A percentile compares a stretch with the other conserved stretches of the same genome.
These are phyloP conservation scores for Sechiopsis laciniata DNA, from an alignment of 306 rosid species.

Conservation along the genomic window DNA sequence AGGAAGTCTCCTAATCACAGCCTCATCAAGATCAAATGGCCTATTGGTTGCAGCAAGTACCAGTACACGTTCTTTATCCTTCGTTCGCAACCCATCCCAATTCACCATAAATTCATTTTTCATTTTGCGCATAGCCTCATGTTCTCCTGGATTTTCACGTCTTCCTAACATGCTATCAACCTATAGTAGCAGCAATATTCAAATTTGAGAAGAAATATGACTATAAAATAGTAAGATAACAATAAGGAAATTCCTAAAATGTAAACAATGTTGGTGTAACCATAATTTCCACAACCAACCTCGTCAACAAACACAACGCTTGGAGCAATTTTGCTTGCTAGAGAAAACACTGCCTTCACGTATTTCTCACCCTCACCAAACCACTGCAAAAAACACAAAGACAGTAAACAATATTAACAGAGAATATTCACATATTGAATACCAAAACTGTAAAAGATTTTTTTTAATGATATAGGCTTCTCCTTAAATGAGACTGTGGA, in stretches of 20 bases:
- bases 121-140: too few species aligned
- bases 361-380: conserved; percentile 28
- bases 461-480: too few species aligned
- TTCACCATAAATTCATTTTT: conserved; percentile 47
- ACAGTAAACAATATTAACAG: not conserved
- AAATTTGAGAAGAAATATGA: not conserved
- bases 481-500: too few species aligned
- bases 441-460: too few species aligned
- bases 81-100: conserved; percentile 97
- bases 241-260: too few species aligned
- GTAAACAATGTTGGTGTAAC: too few species aligned
- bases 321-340: conserved; percentile 94
- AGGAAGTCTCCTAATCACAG: conserved; percentile 95
- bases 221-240: not conserved
- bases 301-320: conserved; percentile 95
- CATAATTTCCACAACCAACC: conserved; percentile 39
- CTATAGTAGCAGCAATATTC: conserved; percentile 36
- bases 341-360: conserved; percentile 87
- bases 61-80: conserved; percentile 85
- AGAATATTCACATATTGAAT: not conserved
- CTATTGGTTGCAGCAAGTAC: conserved; percentile 97
- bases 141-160: conserved; percentile 95
- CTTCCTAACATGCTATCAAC: conserved; percentile 97
- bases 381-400: conserved; percentile 53
- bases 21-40: conserved; percentile 97